Base-by-base conservation (phyloP, 768 basidiomycete species). In the Macrolepiota fuliginosa region DNA sequence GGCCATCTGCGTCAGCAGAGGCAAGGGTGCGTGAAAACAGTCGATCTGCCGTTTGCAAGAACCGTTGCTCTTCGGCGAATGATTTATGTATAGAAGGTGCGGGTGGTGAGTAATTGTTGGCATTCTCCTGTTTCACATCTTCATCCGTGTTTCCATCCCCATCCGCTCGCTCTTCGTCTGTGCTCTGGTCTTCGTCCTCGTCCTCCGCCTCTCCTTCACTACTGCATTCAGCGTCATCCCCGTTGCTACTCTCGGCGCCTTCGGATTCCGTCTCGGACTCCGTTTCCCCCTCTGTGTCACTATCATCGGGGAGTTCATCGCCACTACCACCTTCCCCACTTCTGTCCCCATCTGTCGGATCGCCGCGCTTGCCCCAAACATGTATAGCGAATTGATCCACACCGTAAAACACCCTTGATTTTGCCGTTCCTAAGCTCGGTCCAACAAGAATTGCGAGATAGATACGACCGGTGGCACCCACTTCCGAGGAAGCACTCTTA, bases 401-500 rank as follows among this genome's bases (percentile, higher is more conserved):
- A 0, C 79, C 87, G 17, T 88, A 76, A 15, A 91, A 70, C 1
- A 91, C 81, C 63, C 80, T 80, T 0, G 87, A 78, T 64, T 81
- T 88, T 2, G 90, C 81, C 0, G 86, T 79, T 13, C 82, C 81
- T 3, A 86, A 69, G 55, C 83, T 88, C 0, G 90, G 84, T 1
- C 91, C 91, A 1, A 92, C 77, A 11, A 88, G 74, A 45, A 92
- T 79, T 0, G 83, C 82, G 15, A 93, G 72, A 66, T 87, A 85
- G 1, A 78, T 83, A 9, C 78, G 79, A 4, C 71, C 64, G 25
- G 40, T 60, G 40, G 56, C 56, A 19, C 40, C 37, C 6, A 56
- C 53, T 24, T 57, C 57, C 40, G 59, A 54, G 22, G 25, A 42
- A 46, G n/a, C 35, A 22, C 7, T 27, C 32, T 27, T 45, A 1